Conservation (phyloP, 768 basidiomycete species). For the Sarcodon sp. region DNA sequence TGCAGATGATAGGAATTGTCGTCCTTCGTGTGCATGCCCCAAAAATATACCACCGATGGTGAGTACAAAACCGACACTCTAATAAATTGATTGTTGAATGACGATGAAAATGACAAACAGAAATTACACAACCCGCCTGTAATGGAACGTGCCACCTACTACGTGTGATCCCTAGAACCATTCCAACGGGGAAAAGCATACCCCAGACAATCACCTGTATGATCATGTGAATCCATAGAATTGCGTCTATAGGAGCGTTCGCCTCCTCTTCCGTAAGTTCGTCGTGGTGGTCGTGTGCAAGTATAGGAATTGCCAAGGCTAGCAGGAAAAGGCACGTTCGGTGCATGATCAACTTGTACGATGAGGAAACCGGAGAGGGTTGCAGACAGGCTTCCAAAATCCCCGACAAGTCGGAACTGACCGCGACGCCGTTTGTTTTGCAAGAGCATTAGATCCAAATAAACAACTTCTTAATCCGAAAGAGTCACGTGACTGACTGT, state of each 20-base stretch:
- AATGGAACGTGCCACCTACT: constrained; percentile 89
- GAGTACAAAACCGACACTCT: constrained; percentile 58
- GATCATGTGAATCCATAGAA: constrained; percentile 75
- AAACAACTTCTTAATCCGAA: too few species aligned
- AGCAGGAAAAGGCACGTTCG: too few species aligned
- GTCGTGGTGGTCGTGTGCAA: constrained; percentile 56
- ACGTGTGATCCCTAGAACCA: constrained; percentile 62
- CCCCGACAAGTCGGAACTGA: too few species aligned
- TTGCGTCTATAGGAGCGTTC: constrained; percentile 57
- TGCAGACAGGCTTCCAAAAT: too few species aligned
- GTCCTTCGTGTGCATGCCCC: constrained; percentile 79
- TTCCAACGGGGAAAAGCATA: constrained; percentile 72
- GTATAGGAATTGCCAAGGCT: constrained; percentile 9
- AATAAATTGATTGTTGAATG: background rate
- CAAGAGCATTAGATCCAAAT: too few species aligned
- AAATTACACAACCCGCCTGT: constrained; percentile 35
- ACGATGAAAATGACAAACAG: background rate
- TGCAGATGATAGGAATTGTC: constrained; percentile 59
- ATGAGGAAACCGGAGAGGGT: too few species aligned
- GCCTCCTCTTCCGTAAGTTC: constrained; percentile 49
- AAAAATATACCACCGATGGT: constrained; percentile 66
- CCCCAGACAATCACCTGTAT: constrained; percentile 79
- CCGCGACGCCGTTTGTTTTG: too few species aligned
- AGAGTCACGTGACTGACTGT: too few species aligned
- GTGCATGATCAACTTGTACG: too few species aligned